Percentiles rank a stretch among this genome's conserved stretches.
Conservation (phyloP, 2,329 filamentous ascomycete species). For the Chrysosporium keratinophilum region DNA sequence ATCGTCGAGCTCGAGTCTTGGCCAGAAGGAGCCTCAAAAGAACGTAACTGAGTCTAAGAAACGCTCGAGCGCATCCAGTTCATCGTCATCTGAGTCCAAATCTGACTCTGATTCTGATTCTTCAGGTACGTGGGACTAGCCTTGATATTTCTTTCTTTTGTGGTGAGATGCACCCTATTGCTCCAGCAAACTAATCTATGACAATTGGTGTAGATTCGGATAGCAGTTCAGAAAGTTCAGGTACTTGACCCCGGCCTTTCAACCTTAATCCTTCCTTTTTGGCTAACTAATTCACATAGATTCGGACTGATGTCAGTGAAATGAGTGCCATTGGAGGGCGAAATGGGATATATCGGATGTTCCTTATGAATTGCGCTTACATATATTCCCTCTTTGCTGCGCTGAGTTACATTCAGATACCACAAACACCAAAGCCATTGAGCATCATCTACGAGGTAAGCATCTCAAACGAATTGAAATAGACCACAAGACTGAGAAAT, state of each 20-base stretch:
- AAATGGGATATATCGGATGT: too few relatives aligned
- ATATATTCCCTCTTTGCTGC: too few relatives aligned
- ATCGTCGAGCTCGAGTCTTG: not conserved
- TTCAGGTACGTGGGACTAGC: not conserved
- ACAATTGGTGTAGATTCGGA: not conserved
- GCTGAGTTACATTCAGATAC: too few relatives aligned
- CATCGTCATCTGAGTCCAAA: constrained; percentile 6
- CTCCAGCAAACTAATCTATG: not conserved
- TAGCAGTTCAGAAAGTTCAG: not conserved
- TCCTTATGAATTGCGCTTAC: too few relatives aligned
- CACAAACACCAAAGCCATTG: too few relatives aligned
- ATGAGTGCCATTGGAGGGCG: not conserved
- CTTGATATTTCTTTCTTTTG: not conserved
- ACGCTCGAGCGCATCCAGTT: not conserved
- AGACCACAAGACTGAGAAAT: not conserved
- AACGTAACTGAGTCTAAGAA: not conserved
- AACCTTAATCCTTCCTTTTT: not conserved
- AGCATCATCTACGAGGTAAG: too few relatives aligned
- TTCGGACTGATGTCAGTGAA: not conserved
- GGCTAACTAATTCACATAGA: not conserved
- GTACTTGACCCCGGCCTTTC: not conserved
- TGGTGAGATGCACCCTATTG: not conserved
- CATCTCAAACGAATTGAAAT: too few relatives aligned
- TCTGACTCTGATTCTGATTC: constrained; percentile 11
- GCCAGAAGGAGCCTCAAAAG: not conserved